Base-by-base conservation (phyloP, 345 rosid genomes). In the Mercurialis annua region DNA sequence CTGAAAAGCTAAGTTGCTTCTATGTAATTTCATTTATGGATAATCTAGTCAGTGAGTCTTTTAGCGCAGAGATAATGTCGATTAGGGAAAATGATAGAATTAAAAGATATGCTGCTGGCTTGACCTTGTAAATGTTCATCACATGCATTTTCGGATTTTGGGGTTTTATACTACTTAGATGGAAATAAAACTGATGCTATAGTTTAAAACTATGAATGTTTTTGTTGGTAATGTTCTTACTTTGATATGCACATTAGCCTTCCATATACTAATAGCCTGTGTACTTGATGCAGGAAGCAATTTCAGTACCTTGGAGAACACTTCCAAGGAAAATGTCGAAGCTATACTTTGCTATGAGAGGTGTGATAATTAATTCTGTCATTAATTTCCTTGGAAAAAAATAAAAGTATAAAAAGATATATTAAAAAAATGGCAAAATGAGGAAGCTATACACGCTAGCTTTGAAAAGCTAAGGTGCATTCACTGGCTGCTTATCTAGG, bases 331-430 rank as follows among this genome's bases (percentile, higher is more conserved):
- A 76, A 84, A 76, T 77, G 67, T 80, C 89, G 34, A 89, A 87
- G 86, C 95, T 93, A 64, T 89, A 80, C 78, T 90, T 87, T 65
- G 90, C 95, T 23, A 85, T 87, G 90, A 85, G 97, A 86, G 96
- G 98, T 89, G 43, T 11, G 68, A 29, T 44, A 54, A 69, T 29
- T 57, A 55, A 43, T 72, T 55, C 38, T 29, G 36, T 55, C 21
- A 18, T 36, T 30, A 1, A 29, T 10, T 47, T 54, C 31, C 34
- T 33, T 3, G 54, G 14, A 21, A 55, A 43, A n/a, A 70, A 30
- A 29, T 42, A 33, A 29, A 36, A 59, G n/a, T n/a, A n/a, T n/a
- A n/a, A n/a, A n/a, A n/a, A n/a, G n/a, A n/a, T n/a, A n/a, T 34
- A 10, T 6, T 24, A 4, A 4, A 31, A 27, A 59, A 20, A 10